Conservation (phyloP, 192 early-diverging fungal genomes). For the Coemansia sp. region DNA sequence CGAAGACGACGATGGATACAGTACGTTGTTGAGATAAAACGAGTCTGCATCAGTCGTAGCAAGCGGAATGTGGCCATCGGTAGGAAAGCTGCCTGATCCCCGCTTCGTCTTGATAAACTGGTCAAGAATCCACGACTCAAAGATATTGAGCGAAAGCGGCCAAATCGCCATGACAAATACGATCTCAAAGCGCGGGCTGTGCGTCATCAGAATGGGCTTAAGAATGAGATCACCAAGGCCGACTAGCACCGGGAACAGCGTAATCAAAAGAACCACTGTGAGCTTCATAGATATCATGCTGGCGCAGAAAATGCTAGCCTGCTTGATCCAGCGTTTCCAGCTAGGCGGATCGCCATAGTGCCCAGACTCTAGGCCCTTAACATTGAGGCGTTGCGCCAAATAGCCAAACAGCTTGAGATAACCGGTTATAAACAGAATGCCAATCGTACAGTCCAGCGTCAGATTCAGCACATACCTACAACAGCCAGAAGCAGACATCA, state of each 20-base stretch:
- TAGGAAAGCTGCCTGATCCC: background rate
- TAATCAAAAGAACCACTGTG: slow-evolving; percentile 35
- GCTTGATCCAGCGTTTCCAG: slow-evolving; percentile 46
- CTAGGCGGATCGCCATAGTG: slow-evolving; percentile 49
- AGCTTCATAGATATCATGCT: slow-evolving; percentile 54
- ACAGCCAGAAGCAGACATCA: background rate
- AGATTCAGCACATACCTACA: slow-evolving; percentile 53
- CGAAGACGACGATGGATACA: slow-evolving; percentile 3
- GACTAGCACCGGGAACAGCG: slow-evolving; percentile 35
- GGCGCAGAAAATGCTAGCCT: slow-evolving; percentile 32
- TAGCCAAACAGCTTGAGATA: slow-evolving; percentile 32
- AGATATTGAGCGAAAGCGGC: slow-evolving; percentile 52
- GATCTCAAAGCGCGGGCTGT: slow-evolving; percentile 46
- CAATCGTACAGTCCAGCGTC: slow-evolving; percentile 50
- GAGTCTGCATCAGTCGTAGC: slow-evolving; percentile 10
- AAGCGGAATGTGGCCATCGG: slow-evolving; percentile 32
- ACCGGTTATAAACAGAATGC: slow-evolving; percentile 34
- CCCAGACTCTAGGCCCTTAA: slow-evolving; percentile 44
- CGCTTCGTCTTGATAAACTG: slow-evolving; percentile 47
- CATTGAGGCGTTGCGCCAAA: slow-evolving; percentile 12
- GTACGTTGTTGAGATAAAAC: slow-evolving; percentile 22
- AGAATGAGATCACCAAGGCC: slow-evolving; percentile 42
- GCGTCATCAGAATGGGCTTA: slow-evolving; percentile 36
- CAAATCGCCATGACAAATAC: slow-evolving; percentile 55
- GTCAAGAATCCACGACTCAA: slow-evolving; percentile 54